Base-by-base conservation (phyloP, 306 rosid species). In the Quercus rubra region DNA sequence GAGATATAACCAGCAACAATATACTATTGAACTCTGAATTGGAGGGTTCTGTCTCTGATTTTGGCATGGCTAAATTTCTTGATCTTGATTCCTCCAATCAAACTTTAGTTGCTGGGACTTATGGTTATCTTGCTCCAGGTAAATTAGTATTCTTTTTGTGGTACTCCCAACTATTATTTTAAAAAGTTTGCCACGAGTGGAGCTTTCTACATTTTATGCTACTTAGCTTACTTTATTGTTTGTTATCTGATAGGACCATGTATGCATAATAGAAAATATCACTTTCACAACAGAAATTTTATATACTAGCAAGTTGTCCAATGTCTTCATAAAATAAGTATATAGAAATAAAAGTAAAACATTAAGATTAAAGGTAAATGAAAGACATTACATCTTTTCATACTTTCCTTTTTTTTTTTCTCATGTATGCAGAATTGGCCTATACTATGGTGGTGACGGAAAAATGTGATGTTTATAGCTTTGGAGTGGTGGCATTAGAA, bases 101-200 rank as follows among this genome's bases (percentile, higher is more conserved):
- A 23, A 23, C 23, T 23, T 23, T 23, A 23, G 23, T 23, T 23
- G 23, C 23, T 23, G 23, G 23, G 23, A 23, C 23, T 23, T 23
- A 23, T 23, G 81, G 78, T 5, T 71, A 81, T 27, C 1, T 81
- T 77, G 81, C 81, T 3, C 85, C 64, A 71, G 74, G 85, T 76
- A 15, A 33, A 54, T 33, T 59, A 30, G 49, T 2, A 18, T 72
- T 20, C 41, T 35, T 35, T 35, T 5, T 35, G 41, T 35, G 2
- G 5, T 35, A 1, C 41, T 35, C 41, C 7, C 41, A 35, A 35
- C 41, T 35, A 1, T 55, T 55, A 43, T 43, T 43, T 8, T 43
- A 8, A 43, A 43, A 43, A 14, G 51, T 43, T 43, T 8, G 51
- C 51, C 11, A 43, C 2, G 51, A 0, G 13, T 43, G 3, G 13